These are phyloP conservation scores for Yarrowia porcina DNA, from an alignment of 805 yeast species.

Conservation along the genomic window DNA sequence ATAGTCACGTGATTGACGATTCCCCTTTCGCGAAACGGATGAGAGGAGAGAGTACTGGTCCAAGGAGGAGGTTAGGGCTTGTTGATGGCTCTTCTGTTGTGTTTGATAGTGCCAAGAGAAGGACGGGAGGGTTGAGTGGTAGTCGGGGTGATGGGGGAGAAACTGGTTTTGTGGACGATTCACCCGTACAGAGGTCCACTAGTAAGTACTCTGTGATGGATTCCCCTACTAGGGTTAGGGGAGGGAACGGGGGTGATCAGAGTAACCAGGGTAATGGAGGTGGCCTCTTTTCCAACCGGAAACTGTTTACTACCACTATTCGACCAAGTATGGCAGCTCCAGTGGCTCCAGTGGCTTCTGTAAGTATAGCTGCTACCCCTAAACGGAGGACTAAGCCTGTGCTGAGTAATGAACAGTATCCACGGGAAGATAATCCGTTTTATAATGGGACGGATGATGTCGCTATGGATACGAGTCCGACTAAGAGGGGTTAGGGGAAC, in stretches of 20 bases:
- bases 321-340: slow-evolving; percentile 18
- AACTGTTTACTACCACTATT: neutral
- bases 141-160: no score
- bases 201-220: neutral
- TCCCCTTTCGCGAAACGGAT: slow-evolving; percentile 12
- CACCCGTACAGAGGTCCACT: neutral
- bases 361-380: neutral
- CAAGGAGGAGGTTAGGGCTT: neutral
- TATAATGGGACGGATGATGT: slow-evolving; percentile 1
- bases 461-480: neutral
- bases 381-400: neutral
- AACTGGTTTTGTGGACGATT: neutral
- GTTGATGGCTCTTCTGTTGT: neutral
- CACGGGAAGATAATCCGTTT: slow-evolving; percentile 6
- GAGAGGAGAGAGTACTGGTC: neutral
- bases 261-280: neutral
- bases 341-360: neutral
- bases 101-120: neutral
- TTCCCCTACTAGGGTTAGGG: neutral
- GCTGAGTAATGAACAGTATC: neutral
- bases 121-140: no score
- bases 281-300: neutral
- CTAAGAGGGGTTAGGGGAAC: neutral
- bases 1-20: neutral
- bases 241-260: neutral